phyloP scores from a whole-genome alignment of 805 yeast species.

The Candida schatavii region DNA sequence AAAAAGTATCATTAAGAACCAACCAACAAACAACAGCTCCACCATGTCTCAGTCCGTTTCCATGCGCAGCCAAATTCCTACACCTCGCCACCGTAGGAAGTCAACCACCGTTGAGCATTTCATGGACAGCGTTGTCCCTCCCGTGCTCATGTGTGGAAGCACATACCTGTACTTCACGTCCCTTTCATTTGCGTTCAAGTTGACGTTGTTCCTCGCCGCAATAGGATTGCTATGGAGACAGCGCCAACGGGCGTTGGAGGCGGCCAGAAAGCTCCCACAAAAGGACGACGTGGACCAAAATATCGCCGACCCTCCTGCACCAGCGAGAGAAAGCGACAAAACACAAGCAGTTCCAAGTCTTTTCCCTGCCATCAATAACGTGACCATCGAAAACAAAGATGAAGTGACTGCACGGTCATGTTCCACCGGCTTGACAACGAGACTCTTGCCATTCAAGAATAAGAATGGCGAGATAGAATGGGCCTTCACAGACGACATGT shows the following conservation, averaged over 20 bases:
- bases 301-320: no score
- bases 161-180: neutral
- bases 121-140: neutral
- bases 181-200: neutral
- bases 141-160: slow-evolving; percentile 1
- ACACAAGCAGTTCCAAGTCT: slow-evolving; percentile 1
- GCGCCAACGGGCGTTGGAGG: no score
- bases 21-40: no score
- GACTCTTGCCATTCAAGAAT: slow-evolving; percentile 51
- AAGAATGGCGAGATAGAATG: slow-evolving; percentile 56
- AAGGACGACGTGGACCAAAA: neutral
- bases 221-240: neutral
- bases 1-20: no score
- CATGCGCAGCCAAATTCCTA: no score
- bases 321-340: neutral
- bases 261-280: no score
- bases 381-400: slow-evolving; percentile 1
- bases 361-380: slow-evolving; percentile 11
- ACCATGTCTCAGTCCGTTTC: no score
- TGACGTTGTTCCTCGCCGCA: slow-evolving; percentile 3
- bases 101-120: neutral
- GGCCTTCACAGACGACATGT: slow-evolving; percentile 45
- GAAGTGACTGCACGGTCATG: slow-evolving; percentile 24
- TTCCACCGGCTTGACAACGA: slow-evolving; percentile 48
- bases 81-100: slow-evolving; percentile 6